phyloP scores from a whole-genome alignment of 306 rosid genomes.

The Luffa aegyptiaca region DNA sequence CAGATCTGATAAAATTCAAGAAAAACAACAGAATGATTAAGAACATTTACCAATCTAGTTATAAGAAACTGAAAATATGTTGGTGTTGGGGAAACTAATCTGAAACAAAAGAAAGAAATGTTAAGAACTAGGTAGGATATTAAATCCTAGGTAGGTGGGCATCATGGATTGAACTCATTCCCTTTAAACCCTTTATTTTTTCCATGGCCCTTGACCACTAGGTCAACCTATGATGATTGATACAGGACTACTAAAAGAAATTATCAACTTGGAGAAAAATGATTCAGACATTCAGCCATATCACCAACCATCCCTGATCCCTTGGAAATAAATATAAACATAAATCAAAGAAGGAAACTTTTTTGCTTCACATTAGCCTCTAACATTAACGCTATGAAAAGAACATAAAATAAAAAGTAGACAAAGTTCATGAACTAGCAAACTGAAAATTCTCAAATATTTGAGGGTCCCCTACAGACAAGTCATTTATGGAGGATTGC shows the following conservation, averaged over 20 bases:
- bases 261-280: neutral
- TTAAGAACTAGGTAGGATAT: neutral
- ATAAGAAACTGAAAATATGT: neutral
- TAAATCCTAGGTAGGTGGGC: too few species aligned
- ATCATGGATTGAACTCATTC: too few species aligned
- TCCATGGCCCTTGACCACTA: too few species aligned
- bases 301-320: neutral
- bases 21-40: neutral
- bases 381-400: neutral
- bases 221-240: too few species aligned
- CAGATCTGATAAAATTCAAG: constrained; percentile 9
- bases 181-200: too few species aligned
- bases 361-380: neutral
- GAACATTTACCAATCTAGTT: neutral
- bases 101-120: neutral
- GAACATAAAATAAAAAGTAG: neutral
- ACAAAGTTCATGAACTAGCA: neutral
- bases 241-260: neutral
- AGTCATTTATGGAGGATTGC: neutral
- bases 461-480: neutral
- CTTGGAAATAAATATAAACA: neutral
- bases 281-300: neutral
- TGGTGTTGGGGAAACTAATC: neutral
- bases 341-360: neutral
- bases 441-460: neutral